Evolutionary conservation across 2,329 filamentous ascomycete genomes (phyloP).

Genomic region (Pleurostoma richardsiae): DNA sequence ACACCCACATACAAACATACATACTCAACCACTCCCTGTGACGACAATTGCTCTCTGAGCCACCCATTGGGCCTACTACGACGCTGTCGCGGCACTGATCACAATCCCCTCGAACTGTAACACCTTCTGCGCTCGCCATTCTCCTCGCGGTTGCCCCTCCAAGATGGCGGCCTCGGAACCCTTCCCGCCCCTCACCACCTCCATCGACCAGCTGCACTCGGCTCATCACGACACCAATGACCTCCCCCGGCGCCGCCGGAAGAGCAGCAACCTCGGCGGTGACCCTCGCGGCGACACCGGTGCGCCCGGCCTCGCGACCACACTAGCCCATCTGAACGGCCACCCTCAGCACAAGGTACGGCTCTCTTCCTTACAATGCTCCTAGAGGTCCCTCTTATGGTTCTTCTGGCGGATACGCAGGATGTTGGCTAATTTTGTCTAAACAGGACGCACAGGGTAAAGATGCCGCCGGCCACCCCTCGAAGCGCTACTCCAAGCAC

Average conservation of each 20-base stretch:
- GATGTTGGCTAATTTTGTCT: not conserved
- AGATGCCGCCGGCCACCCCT: slow-evolving; percentile 14
- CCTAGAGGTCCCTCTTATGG: too few species aligned
- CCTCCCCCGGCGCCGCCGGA: slow-evolving; percentile 42
- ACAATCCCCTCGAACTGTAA: too few species aligned
- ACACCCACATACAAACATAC: too few species aligned
- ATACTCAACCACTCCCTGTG: too few species aligned
- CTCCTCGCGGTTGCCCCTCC: not conserved
- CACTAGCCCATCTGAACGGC: slow-evolving; percentile 36
- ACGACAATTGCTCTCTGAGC: too few species aligned
- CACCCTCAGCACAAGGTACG: not conserved
- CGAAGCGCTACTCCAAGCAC: slow-evolving; percentile 46
- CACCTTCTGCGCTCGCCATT: too few species aligned
- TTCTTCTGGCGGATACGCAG: not conserved
- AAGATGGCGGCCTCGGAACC: slow-evolving; percentile 45
- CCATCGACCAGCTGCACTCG: slow-evolving; percentile 42
- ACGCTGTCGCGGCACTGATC: too few species aligned
- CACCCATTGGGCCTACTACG: too few species aligned
- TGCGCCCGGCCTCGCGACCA: slow-evolving; percentile 48
- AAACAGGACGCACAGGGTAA: slow-evolving; percentile 13
- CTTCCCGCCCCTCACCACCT: slow-evolving; percentile 49
- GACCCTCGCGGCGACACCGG: slow-evolving; percentile 53
- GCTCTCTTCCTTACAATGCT: too few species aligned
- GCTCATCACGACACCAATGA: slow-evolving; percentile 24
- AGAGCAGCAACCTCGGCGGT: slow-evolving; percentile 49